Conservation (phyloP, 2,329 filamentous ascomycete genomes). For the Botrytis squamosa region DNA sequence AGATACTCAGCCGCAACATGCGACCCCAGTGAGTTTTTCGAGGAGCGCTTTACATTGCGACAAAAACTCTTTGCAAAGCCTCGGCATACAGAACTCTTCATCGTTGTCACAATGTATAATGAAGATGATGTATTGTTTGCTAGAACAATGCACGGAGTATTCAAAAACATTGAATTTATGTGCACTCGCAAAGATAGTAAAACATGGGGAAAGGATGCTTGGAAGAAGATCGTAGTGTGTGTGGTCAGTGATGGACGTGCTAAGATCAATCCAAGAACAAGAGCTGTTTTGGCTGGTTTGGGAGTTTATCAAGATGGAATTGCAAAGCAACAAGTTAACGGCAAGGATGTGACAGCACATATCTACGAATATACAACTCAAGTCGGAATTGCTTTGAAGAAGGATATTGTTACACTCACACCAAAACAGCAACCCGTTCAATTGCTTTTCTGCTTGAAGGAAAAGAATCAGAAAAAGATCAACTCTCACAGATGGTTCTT, state of each 20-base stretch:
- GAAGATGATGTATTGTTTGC: conserved; percentile 97
- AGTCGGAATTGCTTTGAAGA: conserved; percentile 95
- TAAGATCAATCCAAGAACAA: conserved; percentile 87
- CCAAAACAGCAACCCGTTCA: conserved; percentile 98
- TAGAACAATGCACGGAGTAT: conserved; percentile 96
- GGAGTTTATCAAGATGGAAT: conserved; percentile 98
- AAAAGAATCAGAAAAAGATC: conserved; percentile 95
- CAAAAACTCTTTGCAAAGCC: conserved; percentile 82
- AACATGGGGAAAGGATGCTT: conserved; percentile 94
- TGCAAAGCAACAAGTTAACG: conserved; percentile 97
- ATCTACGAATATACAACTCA: conserved; percentile 99
- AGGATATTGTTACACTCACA: conserved; percentile 97
- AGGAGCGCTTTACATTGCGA: conserved; percentile 84
- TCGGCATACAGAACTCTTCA: conserved; percentile 91
- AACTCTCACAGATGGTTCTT: conserved; percentile 99
- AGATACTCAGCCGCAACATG: conserved; percentile 93
- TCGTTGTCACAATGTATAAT: conserved; percentile 99
- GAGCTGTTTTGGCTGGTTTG: conserved; percentile 94
- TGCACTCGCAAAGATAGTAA: conserved; percentile 88
- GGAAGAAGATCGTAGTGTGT: conserved; percentile 99
- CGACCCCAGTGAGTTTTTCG: conserved; percentile 90
- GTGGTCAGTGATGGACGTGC: conserved; percentile 92
- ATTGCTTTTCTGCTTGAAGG: conserved; percentile 97
- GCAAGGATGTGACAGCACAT: conserved; percentile 90
- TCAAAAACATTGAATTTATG: conserved; percentile 97